Base-by-base conservation (phyloP, 2,329 filamentous ascomycete genomes). In the Xylaria hypoxylon region DNA sequence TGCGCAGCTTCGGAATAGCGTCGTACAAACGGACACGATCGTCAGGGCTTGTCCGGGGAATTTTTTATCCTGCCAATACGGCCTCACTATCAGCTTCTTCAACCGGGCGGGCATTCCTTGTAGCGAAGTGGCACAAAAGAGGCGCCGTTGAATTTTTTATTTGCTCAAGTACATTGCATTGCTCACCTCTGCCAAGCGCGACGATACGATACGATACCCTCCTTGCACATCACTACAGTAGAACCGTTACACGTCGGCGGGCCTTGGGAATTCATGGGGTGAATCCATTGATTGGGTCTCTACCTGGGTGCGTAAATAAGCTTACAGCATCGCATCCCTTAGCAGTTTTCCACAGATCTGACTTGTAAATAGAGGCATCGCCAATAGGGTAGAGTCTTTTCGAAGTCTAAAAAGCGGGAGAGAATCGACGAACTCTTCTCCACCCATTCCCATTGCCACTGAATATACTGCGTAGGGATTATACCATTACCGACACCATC, bases 41-140 rank as follows among this genome's bases (percentile, higher is more conserved):
- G 33, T 57, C 56, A 67, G 60, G 60, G 50, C 38, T 31, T 42
- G 11, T 19, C 24, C 44, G 59, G 48, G 52, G 40, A 10, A 44
- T n/a, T 50, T 52, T 57, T 42, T n/a, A 53, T 57, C n/a, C 51
- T 38, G 22, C 33, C 13, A 15, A 40, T 31, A 61, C 38, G 40
- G 31, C 35, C 55, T 55, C 44, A 50, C 50, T 42, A 62, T 51
- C 28, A 28, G 13, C 4, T 44, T 35, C 38, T 51, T 59, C 19
- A 47, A 65, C 28, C 58, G 44, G 45, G 19, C 48, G 33, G n/a
- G 5, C 35, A 48, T 52, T 52, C 15, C 19, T 28, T 35, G 13
- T 31, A 28, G 40, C 42, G 10, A 53, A 10, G 62, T 59, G 56
- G 33, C 53, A 62, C 58, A 26, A 33, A 57, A 45, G 17, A 52